Percentiles rank a stretch among this genome's conserved stretches.
Evolutionary conservation across 192 early-diverging fungal genomes (phyloP).

Genomic region (Diversispora epigaea): DNA sequence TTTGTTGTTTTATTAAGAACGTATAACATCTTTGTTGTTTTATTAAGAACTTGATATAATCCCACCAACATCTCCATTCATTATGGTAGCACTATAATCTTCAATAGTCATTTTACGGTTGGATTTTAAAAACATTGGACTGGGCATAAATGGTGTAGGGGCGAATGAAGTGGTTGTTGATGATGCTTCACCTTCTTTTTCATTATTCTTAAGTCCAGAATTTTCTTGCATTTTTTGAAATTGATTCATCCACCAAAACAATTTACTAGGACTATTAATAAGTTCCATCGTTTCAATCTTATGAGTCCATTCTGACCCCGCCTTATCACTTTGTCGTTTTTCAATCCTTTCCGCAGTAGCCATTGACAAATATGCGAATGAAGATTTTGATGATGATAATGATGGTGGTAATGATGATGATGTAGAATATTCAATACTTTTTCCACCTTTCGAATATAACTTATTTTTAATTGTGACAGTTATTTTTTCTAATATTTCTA

Average conservation of each 20-base stretch:
- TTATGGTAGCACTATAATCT: constrained; percentile 18
- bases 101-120: constrained; percentile 25
- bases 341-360: background rate
- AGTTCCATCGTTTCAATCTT: constrained; percentile 9
- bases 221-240: background rate
- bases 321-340: constrained; percentile 16
- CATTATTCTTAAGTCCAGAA: too few species aligned
- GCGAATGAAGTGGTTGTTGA: background rate
- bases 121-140: constrained; percentile 30
- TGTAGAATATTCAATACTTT: background rate
- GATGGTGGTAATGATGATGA: background rate
- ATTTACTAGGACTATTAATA: constrained; percentile 28
- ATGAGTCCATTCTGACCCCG: constrained; percentile 24
- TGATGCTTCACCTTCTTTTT: background rate
- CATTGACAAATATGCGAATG: background rate
- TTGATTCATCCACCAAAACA: constrained; percentile 29
- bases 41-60: too few species aligned
- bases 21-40: too few species aligned
- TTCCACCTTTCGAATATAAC: background rate
- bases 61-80: background rate
- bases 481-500: too few species aligned
- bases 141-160: background rate
- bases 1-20: too few species aligned
- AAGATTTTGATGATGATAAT: background rate
- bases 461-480: too few species aligned